Percentiles rank a stretch among this genome's conserved stretches.
phyloP scores from a whole-genome alignment of 768 basidiomycete genomes.

The Leccinum incarnatum region DNA sequence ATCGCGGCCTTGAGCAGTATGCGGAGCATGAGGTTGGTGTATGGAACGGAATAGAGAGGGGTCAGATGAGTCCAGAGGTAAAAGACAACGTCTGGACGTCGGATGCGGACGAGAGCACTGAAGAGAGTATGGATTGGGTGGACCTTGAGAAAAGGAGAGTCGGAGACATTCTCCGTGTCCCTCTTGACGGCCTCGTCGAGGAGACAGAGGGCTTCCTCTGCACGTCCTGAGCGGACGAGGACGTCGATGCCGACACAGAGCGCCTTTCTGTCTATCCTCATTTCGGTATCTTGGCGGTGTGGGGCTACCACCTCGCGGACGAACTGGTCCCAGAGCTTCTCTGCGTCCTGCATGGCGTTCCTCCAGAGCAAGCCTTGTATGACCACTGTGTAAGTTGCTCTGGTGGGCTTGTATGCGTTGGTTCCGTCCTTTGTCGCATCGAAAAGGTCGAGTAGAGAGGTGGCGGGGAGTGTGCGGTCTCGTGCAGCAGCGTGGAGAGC shows the following conservation, averaged over 20 bases:
- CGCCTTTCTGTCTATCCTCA: conserved; percentile 43
- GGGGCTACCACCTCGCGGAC: conserved; percentile 12
- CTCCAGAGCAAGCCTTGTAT: conserved; percentile 52
- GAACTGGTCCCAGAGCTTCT: conserved; percentile 44
- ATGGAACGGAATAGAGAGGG: conserved; percentile 53
- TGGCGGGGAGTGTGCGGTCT: conserved; percentile 34
- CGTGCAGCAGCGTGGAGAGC: conserved; percentile 44
- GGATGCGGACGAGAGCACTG: conserved; percentile 44
- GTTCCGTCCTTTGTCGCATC: conserved; percentile 27
- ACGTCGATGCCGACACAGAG: conserved; percentile 52
- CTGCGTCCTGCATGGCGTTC: conserved; percentile 38
- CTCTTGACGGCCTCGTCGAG: conserved; percentile 41
- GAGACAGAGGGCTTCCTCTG: conserved; percentile 49
- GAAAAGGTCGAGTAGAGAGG: conserved; percentile 39
- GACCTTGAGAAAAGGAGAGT: conserved; percentile 18
- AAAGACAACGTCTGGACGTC: conserved; percentile 64
- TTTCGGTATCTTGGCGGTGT: not conserved
- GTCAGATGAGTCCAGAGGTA: conserved; percentile 67
- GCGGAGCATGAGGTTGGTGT: conserved; percentile 54
- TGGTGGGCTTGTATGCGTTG: conserved; percentile 37
- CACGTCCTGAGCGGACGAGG: conserved; percentile 41
- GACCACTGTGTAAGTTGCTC: conserved; percentile 51
- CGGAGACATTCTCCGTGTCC: conserved; percentile 10
- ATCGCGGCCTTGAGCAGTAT: conserved; percentile 62
- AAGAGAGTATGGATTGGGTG: conserved; percentile 45